Evolutionary conservation across 257 asterid genomes (phyloP).

Genomic region (Capsicum rhomboideum): DNA sequence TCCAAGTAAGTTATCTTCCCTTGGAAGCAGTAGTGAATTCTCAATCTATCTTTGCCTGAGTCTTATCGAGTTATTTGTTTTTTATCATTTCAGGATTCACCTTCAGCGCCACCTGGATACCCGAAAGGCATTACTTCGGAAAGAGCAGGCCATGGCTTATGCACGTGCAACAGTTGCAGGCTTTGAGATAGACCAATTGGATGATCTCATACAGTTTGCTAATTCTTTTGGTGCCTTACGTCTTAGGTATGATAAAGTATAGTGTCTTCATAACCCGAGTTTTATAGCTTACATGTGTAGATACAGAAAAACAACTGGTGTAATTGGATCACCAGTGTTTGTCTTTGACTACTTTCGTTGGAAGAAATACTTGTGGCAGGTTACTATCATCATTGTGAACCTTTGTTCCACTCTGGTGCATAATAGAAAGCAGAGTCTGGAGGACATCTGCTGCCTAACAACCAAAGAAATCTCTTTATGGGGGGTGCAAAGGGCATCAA

Average conservation of each 20-base stretch:
- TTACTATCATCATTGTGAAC: not conserved
- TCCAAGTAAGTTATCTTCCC: conserved; percentile 45
- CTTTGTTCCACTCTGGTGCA: not conserved
- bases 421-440: not conserved
- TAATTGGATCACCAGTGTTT: not conserved
- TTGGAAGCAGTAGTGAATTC: not conserved
- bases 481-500: not conserved
- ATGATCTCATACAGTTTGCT: conserved; percentile 70
- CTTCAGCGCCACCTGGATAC: conserved; percentile 67
- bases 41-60: not conserved
- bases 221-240: conserved; percentile 84
- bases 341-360: not conserved
- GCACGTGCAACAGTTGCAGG: conserved; percentile 93
- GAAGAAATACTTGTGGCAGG: not conserved
- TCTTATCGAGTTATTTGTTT: not conserved
- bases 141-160: conserved; percentile 92
- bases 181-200: conserved; percentile 57
- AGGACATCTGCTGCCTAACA: not conserved
- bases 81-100: conserved; percentile 33
- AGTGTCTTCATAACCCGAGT: not conserved
- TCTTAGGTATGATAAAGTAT: conserved; percentile 32
- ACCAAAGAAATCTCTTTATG: not conserved
- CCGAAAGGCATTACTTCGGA: conserved; percentile 66
- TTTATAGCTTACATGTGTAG: not conserved
- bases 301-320: not conserved